Evolutionary conservation across 768 basidiomycete genomes (phyloP).

Genomic region (Strobilomyces echinocephalus): DNA sequence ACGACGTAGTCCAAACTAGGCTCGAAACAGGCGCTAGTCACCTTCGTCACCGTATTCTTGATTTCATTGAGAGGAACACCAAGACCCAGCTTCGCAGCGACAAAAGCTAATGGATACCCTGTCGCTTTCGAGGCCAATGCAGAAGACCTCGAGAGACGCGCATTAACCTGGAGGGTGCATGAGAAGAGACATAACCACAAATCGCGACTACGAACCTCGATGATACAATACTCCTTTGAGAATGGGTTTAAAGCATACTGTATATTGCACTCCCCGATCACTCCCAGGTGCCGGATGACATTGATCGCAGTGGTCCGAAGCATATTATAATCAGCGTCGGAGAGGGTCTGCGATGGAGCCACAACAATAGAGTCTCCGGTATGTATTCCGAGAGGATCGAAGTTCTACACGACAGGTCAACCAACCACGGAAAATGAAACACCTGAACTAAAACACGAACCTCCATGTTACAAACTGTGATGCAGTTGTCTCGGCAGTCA

Average conservation of each 20-base stretch:
- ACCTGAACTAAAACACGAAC: slow-evolving; percentile 41
- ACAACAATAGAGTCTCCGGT: slow-evolving; percentile 98
- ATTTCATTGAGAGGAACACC: slow-evolving; percentile 97
- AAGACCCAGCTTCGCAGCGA: slow-evolving; percentile 95
- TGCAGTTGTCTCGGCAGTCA: slow-evolving; percentile 97
- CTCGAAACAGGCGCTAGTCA: slow-evolving; percentile 96
- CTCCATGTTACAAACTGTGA: slow-evolving; percentile 99
- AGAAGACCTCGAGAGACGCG: slow-evolving; percentile 96
- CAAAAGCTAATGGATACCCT: slow-evolving; percentile 96
- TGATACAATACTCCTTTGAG: slow-evolving; percentile 97
- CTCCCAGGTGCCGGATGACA: slow-evolving; percentile 96
- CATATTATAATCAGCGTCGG: slow-evolving; percentile 99
- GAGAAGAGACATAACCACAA: slow-evolving; percentile 1
- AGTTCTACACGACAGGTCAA: slow-evolving; percentile 60
- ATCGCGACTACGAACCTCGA: slow-evolving; percentile 57
- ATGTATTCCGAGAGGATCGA: slow-evolving; percentile 97
- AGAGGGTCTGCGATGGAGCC: slow-evolving; percentile 95
- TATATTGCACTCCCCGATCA: slow-evolving; percentile 98
- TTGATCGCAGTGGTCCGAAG: slow-evolving; percentile 96
- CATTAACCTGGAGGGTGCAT: slow-evolving; percentile 59
- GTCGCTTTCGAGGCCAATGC: slow-evolving; percentile 98
- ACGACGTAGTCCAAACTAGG: slow-evolving; percentile 96
- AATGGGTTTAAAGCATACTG: slow-evolving; percentile 95
- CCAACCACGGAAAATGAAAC: not conserved
- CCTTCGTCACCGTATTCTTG: slow-evolving; percentile 95